Percentiles rank a stretch among this genome's conserved stretches.
Evolutionary conservation across 331 rosid genomes (phyloP).

Genomic region (Phaseolus coccineus): DNA sequence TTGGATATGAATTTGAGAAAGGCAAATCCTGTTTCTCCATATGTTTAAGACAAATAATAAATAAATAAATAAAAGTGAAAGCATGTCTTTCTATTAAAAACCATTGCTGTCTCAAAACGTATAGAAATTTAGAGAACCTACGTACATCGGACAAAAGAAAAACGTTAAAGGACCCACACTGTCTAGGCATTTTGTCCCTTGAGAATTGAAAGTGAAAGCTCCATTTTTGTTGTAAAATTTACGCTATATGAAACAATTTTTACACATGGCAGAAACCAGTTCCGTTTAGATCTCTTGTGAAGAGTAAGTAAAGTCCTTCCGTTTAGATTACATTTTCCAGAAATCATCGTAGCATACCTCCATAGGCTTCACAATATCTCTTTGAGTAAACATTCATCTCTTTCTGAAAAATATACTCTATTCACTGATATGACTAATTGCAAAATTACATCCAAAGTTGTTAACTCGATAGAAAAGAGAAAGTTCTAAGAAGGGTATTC

Average conservation of each 20-base stretch:
- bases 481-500: background rate
- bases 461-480: background rate
- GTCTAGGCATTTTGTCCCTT: background rate
- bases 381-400: too few relatives aligned
- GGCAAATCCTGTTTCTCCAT: too few relatives aligned
- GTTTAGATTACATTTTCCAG: too few relatives aligned
- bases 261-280: background rate
- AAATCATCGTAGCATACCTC: too few relatives aligned
- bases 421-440: background rate
- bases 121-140: background rate
- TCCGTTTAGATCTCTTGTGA: background rate
- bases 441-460: background rate
- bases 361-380: too few relatives aligned
- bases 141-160: background rate
- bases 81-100: background rate
- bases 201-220: background rate
- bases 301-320: too few relatives aligned
- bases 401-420: background rate
- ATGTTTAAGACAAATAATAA: background rate
- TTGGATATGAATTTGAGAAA: too few relatives aligned
- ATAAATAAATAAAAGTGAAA: background rate
- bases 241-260: background rate
- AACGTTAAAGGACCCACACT: constrained; percentile 2
- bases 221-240: background rate
- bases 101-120: background rate